Base-by-base conservation (phyloP, 2,329 filamentous ascomycete genomes). In the Trichophyton mentagrophytes region DNA sequence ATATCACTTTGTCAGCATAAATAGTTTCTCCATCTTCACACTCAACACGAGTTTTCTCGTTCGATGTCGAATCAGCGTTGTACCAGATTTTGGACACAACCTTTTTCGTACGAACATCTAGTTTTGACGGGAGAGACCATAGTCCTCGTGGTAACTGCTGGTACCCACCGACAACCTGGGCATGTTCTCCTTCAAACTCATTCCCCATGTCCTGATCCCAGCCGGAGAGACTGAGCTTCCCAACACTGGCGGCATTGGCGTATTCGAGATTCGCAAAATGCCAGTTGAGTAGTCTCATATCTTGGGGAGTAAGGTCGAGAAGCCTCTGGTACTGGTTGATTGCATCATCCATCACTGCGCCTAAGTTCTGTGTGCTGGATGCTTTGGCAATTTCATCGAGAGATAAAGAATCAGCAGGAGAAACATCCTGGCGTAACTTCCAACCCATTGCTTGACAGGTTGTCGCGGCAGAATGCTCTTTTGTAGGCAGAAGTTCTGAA, bases 131-230 rank as follows among this genome's bases (percentile, higher is more conserved):
- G 56, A 86, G 84, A 57, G 87, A 84, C 74, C 88, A 85, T 6
- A 99, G 76, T 2, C 91, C 93, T 66, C 89, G 85, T n/a, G 92
- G 89, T 51, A 99, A 84, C 69, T 91, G 90, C 67, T 95, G 90
- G 69, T 97, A 99, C 1, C 93, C 93, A 46, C 95, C 93, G 27
- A 95, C 82, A 2, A 99, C 85, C 81, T 96, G 92, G 1, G 89
- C 90, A 71, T 99, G 95, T 64, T 88, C 86, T 5, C 93, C 93
- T 72, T 96, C 91, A 77, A 95, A 99, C 70, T 99, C 93, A 67
- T 99, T 96, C 0, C 93, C 93, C 57, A 91, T 90, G 70, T 99
- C 95, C 68, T 99, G 90, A 72, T 99, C 95, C 89, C 95, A 97
- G 0, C 91, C 86, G 6, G 86, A 85, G 13, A 99, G 82, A 72